Conservation (phyloP, 345 rosid genomes). For the Hibiscus trionum region DNA sequence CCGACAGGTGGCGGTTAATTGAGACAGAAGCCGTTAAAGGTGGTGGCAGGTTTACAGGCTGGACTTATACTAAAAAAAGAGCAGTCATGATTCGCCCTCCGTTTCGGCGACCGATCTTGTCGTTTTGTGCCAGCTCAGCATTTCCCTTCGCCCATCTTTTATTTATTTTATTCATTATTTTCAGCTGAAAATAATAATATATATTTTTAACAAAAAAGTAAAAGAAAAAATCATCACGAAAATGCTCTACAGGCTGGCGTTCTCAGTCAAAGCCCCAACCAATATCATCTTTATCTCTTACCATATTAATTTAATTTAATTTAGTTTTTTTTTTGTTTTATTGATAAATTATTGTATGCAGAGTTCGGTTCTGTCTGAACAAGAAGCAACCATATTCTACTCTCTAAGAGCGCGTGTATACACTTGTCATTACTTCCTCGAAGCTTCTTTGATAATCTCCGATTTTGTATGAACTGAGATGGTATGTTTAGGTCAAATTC, state of each 20-base stretch:
- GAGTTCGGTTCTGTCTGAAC: slow-evolving; percentile 14
- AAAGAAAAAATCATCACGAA: slow-evolving; percentile 10
- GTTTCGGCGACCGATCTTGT: slow-evolving; percentile 66
- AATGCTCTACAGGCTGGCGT: slow-evolving; percentile 73
- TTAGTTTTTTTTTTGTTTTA: not conserved
- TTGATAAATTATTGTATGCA: slow-evolving; percentile 14
- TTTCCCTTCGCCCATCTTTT: slow-evolving; percentile 22
- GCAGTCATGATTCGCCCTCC: slow-evolving; percentile 56
- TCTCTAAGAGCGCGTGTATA: not conserved
- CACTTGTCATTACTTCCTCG: not conserved
- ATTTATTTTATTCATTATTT: not conserved
- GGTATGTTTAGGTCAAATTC: too few relatives aligned
- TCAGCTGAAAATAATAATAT: not conserved
- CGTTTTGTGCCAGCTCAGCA: slow-evolving; percentile 63
- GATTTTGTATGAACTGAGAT: not conserved
- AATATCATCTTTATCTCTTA: slow-evolving; percentile 47
- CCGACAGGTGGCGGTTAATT: slow-evolving; percentile 32
- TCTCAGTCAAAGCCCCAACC: slow-evolving; percentile 62
- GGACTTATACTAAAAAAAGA: slow-evolving; percentile 23
- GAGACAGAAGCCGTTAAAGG: slow-evolving; percentile 39
- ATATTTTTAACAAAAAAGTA: not conserved
- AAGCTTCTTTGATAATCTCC: not conserved
- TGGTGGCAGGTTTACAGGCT: slow-evolving; percentile 58
- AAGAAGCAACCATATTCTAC: not conserved
- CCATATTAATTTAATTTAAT: not conserved